Evolutionary conservation across 257 asterid genomes (phyloP).

Genomic region (Haberlea rhodopensis): DNA sequence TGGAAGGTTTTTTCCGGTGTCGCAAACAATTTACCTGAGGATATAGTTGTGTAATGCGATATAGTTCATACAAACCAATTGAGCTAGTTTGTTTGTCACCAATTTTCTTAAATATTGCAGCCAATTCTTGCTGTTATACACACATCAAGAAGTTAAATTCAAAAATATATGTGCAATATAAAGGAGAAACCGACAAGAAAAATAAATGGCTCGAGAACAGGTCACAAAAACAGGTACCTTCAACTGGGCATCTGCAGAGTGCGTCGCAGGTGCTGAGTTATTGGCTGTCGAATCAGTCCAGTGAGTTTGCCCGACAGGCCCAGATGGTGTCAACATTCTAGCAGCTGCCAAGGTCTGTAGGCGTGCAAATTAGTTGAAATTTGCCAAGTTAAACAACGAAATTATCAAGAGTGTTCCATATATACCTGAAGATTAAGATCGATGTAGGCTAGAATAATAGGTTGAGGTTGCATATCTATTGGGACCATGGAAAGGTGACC

Average conservation of each 20-base stretch:
- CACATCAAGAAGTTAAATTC: constrained; percentile 12
- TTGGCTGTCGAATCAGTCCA: constrained; percentile 88
- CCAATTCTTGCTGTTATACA: constrained; percentile 86
- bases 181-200: constrained; percentile 4
- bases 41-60: constrained; percentile 91
- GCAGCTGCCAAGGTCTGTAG: constrained; percentile 97
- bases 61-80: constrained; percentile 91
- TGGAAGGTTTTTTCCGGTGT: not conserved
- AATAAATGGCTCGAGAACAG: not conserved
- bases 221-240: constrained; percentile 47
- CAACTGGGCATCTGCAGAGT: constrained; percentile 87
- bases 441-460: constrained; percentile 96
- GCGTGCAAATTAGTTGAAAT: constrained; percentile 10
- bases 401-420: constrained; percentile 18
- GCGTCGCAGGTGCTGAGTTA: constrained; percentile 76
- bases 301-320: constrained; percentile 89
- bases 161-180: not conserved
- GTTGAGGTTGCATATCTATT: constrained; percentile 94
- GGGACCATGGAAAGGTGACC: constrained; percentile 99
- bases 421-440: constrained; percentile 97
- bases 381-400: not conserved
- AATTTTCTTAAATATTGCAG: constrained; percentile 95
- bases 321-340: constrained; percentile 98
- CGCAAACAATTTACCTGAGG: constrained; percentile 59
- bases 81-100: constrained; percentile 99